Conservation (phyloP, 1,139 yeast species). For the Debaryomycetaceae sp. region DNA sequence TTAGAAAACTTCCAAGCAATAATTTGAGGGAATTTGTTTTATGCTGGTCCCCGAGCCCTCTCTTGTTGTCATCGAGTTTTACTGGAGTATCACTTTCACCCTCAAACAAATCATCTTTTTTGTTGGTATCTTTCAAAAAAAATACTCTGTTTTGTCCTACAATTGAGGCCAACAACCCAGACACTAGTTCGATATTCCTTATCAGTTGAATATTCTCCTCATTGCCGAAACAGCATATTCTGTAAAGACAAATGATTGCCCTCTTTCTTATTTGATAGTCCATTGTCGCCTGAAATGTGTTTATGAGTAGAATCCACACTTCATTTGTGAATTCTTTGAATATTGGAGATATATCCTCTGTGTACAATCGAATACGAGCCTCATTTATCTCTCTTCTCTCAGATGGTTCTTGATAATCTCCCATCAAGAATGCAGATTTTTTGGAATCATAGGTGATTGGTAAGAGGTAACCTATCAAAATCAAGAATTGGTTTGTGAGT, state of each 20-base stretch:
- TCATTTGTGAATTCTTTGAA: slow-evolving; percentile 44
- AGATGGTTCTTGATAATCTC: slow-evolving; percentile 20
- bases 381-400: slow-evolving; percentile 25
- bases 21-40: slow-evolving; percentile 30
- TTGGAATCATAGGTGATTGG: slow-evolving; percentile 37
- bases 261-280: slow-evolving; percentile 63
- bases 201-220: slow-evolving; percentile 17
- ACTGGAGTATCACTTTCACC: slow-evolving; percentile 9
- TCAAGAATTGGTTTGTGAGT: slow-evolving; percentile 51
- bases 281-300: slow-evolving; percentile 73
- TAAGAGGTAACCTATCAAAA: slow-evolving; percentile 54
- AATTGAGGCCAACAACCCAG: slow-evolving; percentile 63
- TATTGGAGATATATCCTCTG: slow-evolving; percentile 20
- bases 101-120: slow-evolving; percentile 6
- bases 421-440: slow-evolving; percentile 21
- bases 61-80: slow-evolving; percentile 6
- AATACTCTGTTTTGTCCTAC: slow-evolving; percentile 53
- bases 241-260: slow-evolving; percentile 53
- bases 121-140: slow-evolving; percentile 14
- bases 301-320: slow-evolving; percentile 59
- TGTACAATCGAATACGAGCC: slow-evolving; percentile 24
- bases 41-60: slow-evolving; percentile 10
- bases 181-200: slow-evolving; percentile 27
- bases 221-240: slow-evolving; percentile 41
- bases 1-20: slow-evolving; percentile 52